These are phyloP conservation scores for Colletotrichum filicis DNA, from an alignment of 2,329 filamentous ascomycete species.

Conservation along the genomic window DNA sequence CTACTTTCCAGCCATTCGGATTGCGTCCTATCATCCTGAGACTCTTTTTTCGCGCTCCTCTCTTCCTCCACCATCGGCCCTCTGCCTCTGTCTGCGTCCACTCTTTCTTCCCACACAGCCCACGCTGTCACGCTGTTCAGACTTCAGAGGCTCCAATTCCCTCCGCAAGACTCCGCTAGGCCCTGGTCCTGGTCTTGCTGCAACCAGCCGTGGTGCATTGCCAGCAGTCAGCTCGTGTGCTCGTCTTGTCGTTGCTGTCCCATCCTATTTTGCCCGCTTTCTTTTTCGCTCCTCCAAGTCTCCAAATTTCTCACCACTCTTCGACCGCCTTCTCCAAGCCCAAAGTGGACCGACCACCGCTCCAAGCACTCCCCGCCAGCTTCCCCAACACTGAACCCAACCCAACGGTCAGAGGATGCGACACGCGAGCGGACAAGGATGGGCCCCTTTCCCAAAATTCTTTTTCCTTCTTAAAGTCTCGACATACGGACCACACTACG, in stretches of 20 bases:
- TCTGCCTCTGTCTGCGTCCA: constrained; percentile 2
- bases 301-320: neutral
- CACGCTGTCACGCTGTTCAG: neutral
- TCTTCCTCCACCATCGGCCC: constrained; percentile 12
- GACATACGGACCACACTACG: neutral
- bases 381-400: constrained; percentile 25
- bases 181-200: constrained; percentile 10
- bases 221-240: neutral
- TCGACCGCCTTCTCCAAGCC: constrained; percentile 32
- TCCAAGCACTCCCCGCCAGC: constrained; percentile 29
- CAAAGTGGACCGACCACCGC: constrained; percentile 20
- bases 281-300: neutral
- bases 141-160: neutral
- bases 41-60: constrained; percentile 1
- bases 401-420: constrained; percentile 27
- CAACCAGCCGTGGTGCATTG: neutral
- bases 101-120: constrained; percentile 3
- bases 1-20: constrained; percentile 33
- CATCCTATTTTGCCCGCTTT: neutral
- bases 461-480: neutral
- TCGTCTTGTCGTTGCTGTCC: constrained; percentile 1
- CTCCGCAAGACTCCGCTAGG: constrained; percentile 34
- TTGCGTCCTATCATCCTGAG: constrained; percentile 5
- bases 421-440: constrained; percentile 34
- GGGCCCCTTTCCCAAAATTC: neutral